Evolutionary conservation across 139 green algal genomes (phyloP).

Genomic region (Chlorella sp.): DNA sequence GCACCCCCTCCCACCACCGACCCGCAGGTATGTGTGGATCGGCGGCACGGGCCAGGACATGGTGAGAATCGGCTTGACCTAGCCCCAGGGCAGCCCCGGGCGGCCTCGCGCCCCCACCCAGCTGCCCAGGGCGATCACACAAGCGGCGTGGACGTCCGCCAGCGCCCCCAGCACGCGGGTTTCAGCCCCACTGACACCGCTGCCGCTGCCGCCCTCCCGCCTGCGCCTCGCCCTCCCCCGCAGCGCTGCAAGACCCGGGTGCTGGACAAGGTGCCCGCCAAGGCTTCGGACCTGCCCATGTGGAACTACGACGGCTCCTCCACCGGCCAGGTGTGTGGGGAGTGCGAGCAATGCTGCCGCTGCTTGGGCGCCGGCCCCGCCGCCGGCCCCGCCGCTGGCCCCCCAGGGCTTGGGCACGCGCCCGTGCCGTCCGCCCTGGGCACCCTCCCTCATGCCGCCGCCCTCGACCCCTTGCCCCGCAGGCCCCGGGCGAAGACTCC

Average conservation of each 20-base stretch:
- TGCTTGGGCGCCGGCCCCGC: background rate
- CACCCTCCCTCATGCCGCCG: background rate
- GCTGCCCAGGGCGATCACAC: no score
- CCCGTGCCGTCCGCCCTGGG: background rate
- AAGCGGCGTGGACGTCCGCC: no score
- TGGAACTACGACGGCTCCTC: slow-evolving; percentile 99
- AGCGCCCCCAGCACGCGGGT: background rate
- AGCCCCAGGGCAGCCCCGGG: background rate
- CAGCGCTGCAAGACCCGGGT: slow-evolving; percentile 81
- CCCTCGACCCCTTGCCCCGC: background rate
- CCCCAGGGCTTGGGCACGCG: background rate
- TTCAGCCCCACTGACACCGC: background rate
- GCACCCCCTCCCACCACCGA: background rate
- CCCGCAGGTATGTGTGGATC: slow-evolving; percentile 30
- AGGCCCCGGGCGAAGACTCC: slow-evolving; percentile 91
- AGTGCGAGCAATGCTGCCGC: background rate
- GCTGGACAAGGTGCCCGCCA: slow-evolving; percentile 61
- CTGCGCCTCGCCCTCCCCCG: background rate
- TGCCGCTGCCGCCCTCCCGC: background rate
- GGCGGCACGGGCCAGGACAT: slow-evolving; percentile 21
- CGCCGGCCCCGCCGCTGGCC: background rate
- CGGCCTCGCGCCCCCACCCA: no score
- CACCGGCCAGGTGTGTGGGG: slow-evolving; percentile 73
- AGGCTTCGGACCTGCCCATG: slow-evolving; percentile 78
- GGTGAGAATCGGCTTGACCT: slow-evolving; percentile 1